Conservation (phyloP, 805 yeast species). For the Candida mattraensis region DNA sequence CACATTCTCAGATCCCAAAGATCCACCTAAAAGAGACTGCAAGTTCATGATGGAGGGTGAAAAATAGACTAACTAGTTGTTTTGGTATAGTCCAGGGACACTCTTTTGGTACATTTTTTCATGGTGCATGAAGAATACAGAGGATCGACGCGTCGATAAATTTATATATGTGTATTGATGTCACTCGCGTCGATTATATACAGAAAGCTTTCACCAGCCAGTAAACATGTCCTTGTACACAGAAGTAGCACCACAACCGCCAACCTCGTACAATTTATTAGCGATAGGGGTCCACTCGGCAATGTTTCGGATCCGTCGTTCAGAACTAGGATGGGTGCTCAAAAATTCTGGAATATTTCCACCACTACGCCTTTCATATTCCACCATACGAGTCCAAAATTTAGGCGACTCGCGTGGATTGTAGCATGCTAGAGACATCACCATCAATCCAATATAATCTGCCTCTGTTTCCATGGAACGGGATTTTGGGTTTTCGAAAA, state of each 20-base stretch:
- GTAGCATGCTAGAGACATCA: constrained; percentile 89
- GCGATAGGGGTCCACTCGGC: constrained; percentile 64
- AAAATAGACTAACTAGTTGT: neutral
- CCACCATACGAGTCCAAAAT: constrained; percentile 82
- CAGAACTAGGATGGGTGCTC: constrained; percentile 87
- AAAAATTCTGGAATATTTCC: constrained; percentile 55
- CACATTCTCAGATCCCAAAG: neutral
- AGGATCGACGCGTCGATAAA: neutral
- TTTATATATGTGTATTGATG: neutral
- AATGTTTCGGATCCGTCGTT: constrained; percentile 70
- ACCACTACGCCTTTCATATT: constrained; percentile 42
- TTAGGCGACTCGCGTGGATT: constrained; percentile 70
- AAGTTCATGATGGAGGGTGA: constrained; percentile 5
- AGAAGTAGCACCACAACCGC: constrained; percentile 37
- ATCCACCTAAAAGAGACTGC: constrained; percentile 5
- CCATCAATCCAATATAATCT: constrained; percentile 87
- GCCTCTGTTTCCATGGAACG: constrained; percentile 96
- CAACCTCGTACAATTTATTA: constrained; percentile 40
- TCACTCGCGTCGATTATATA: constrained; percentile 7
- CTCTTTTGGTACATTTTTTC: too few species aligned
- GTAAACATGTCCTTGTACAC: constrained; percentile 14
- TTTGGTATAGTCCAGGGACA: too few species aligned
- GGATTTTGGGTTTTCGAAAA: constrained; percentile 78
- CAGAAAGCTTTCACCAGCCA: constrained; percentile 2
- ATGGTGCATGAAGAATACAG: neutral